Evolutionary conservation across 1,284 basidiomycete genomes (phyloP).

Genomic region (Trichosporon coremiiforme): DNA sequence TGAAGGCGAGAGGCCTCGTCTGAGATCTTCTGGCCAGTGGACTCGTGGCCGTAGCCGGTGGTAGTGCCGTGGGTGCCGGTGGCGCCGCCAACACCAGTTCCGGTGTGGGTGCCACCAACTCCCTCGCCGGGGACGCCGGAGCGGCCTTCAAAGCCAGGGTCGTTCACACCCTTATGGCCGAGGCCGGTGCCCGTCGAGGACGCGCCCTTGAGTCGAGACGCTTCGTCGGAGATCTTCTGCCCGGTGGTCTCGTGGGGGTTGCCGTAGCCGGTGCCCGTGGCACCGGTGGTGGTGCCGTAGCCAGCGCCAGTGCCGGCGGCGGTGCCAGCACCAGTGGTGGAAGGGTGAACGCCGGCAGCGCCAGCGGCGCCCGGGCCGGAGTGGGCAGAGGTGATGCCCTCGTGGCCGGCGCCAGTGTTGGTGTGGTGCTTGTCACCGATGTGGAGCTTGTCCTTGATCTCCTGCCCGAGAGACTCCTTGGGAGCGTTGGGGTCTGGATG

Average conservation of each 20-base stretch:
- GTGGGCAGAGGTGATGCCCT: slow-evolving; percentile 14
- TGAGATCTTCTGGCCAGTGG: slow-evolving; percentile 2
- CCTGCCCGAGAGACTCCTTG: neutral
- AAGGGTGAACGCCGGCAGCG: neutral
- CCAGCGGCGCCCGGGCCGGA: neutral
- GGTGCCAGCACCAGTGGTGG: slow-evolving; percentile 7
- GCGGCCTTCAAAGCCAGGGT: slow-evolving; percentile 8
- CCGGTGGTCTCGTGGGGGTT: slow-evolving; percentile 1
- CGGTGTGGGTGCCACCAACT: slow-evolving; percentile 8
- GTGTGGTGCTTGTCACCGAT: slow-evolving; percentile 8
- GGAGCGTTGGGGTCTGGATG: neutral
- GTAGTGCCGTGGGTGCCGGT: neutral
- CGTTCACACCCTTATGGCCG: slow-evolving; percentile 12
- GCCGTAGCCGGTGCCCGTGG: neutral
- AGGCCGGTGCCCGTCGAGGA: slow-evolving; percentile 2
- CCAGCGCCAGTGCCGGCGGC: neutral
- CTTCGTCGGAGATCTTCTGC: slow-evolving; percentile 7
- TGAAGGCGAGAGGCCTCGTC: neutral
- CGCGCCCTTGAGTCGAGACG: neutral
- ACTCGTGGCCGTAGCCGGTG: neutral
- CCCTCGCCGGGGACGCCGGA: neutral
- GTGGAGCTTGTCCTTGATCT: slow-evolving; percentile 10
- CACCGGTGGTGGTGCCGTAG: neutral
- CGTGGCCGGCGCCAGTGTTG: slow-evolving; percentile 2
- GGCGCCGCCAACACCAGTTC: neutral